Conservation (phyloP, 345 rosid species). For the Angophora floribunda region DNA sequence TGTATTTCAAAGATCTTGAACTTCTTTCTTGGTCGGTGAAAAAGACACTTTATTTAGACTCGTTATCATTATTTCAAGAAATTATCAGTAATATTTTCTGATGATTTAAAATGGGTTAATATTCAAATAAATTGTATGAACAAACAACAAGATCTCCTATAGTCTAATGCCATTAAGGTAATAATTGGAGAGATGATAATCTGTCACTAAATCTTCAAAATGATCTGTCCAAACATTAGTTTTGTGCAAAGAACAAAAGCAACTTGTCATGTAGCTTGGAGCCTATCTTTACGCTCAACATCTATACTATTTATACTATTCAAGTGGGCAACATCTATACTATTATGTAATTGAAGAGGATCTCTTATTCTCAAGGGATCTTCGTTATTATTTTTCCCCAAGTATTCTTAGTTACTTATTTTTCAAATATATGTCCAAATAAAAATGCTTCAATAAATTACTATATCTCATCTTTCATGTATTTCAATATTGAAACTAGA, state of each 20-base stretch:
- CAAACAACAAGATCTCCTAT: not conserved
- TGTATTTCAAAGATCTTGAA: not conserved
- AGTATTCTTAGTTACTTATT: not conserved
- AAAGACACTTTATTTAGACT: not conserved
- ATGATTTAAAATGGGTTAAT: not conserved
- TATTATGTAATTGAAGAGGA: not conserved
- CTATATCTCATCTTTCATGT: not conserved
- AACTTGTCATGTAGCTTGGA: not conserved
- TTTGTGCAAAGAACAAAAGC: not conserved
- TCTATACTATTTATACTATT: not conserved
- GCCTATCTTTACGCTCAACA: not conserved
- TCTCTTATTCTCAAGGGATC: not conserved
- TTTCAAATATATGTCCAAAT: not conserved
- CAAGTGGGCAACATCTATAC: not conserved
- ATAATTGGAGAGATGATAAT: not conserved
- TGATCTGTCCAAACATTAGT: not conserved
- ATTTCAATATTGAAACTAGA: not conserved
- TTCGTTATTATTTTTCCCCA: not conserved
- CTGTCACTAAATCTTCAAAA: not conserved
- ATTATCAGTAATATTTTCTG: accelerated
- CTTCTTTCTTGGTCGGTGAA: not conserved
- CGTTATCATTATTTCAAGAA: not conserved
- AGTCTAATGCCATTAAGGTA: not conserved
- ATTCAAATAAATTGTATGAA: not conserved
- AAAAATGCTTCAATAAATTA: not conserved